Evolutionary conservation across 768 basidiomycete species (phyloP).

Genomic region (Kwoniella heveanensis): DNA sequence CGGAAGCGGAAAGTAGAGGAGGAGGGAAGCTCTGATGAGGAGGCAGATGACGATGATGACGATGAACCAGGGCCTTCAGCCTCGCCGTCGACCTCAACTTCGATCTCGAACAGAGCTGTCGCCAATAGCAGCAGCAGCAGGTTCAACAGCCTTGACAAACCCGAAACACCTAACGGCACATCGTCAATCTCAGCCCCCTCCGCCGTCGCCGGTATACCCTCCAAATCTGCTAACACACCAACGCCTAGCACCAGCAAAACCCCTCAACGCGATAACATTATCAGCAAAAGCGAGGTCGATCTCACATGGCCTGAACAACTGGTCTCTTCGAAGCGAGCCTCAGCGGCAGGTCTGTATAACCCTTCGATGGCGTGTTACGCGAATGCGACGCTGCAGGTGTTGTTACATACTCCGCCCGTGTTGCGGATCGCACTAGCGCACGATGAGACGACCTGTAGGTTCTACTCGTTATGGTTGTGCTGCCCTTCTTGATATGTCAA

Average conservation of each 20-base stretch:
- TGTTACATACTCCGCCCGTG: constrained; percentile 88
- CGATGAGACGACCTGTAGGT: constrained; percentile 64
- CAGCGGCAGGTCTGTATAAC: constrained; percentile 69
- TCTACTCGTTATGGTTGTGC: too few species aligned
- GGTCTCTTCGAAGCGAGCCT: constrained; percentile 6
- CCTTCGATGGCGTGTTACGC: constrained; percentile 93
- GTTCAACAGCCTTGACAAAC: not conserved
- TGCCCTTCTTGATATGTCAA: too few species aligned
- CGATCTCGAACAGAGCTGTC: not conserved
- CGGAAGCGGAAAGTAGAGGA: not conserved
- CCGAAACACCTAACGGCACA: not conserved
- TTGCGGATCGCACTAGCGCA: constrained; percentile 35
- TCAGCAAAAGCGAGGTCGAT: constrained; percentile 2
- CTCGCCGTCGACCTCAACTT: not conserved
- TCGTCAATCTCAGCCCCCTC: not conserved
- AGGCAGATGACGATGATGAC: constrained; percentile 1
- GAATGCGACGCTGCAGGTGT: constrained; percentile 90
- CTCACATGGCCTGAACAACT: constrained; percentile 33
- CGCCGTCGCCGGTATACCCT: too few species aligned
- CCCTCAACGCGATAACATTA: constrained; percentile 6
- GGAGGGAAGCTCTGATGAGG: not conserved
- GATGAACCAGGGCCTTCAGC: not conserved
- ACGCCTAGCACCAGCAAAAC: not conserved
- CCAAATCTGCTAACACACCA: not conserved
- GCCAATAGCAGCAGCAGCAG: not conserved